Conservation (phyloP, 129 eudicot genomes). For the Chrysanthemum seticuspe region DNA sequence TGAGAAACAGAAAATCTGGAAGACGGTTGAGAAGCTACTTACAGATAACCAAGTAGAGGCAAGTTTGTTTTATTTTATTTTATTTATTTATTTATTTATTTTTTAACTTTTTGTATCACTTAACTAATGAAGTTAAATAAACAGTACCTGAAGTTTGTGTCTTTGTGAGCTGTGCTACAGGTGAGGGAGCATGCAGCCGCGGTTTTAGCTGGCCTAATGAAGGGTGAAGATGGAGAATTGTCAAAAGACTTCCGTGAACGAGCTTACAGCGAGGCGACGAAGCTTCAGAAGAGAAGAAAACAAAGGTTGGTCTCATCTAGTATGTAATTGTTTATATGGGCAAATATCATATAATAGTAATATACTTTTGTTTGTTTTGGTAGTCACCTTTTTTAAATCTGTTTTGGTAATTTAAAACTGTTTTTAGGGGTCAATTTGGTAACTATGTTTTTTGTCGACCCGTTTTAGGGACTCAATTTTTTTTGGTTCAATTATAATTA, state of each 20-base stretch:
- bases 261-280: constrained; percentile 71
- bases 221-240: constrained; percentile 76
- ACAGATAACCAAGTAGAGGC: constrained; percentile 94
- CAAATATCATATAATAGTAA: too few relatives aligned
- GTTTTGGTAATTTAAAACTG: too few relatives aligned
- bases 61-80: constrained; percentile 17
- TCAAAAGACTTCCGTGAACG: constrained; percentile 76
- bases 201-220: constrained; percentile 96
- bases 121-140: not conserved
- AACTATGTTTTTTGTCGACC: too few relatives aligned
- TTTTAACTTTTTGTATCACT: not conserved
- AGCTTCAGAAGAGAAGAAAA: constrained; percentile 58
- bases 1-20: constrained; percentile 82
- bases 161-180: constrained; percentile 37
- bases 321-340: too few relatives aligned
- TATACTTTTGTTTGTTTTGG: too few relatives aligned
- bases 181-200: constrained; percentile 99
- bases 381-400: too few relatives aligned
- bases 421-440: too few relatives aligned
- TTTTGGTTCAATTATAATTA: not conserved
- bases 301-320: constrained; percentile 43
- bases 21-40: constrained; percentile 77
- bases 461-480: not conserved
- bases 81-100: too few relatives aligned
- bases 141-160: not conserved